Evolutionary conservation across 2,329 filamentous ascomycete genomes (phyloP).

Genomic region (Fusarium sterilihyphosum): DNA sequence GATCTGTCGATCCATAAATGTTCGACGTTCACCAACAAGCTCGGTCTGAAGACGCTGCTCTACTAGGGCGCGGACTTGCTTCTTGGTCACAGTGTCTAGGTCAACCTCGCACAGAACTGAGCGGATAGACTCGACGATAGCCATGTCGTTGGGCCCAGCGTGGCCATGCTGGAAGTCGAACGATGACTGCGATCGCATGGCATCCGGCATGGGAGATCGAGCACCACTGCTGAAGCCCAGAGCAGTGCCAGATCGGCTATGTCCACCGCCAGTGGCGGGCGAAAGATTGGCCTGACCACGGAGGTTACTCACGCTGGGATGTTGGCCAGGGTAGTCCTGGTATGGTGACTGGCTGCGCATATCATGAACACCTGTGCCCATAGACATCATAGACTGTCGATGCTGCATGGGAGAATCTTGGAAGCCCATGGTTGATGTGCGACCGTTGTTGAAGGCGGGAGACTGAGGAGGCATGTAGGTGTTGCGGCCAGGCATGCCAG

Average conservation of each 20-base stretch:
- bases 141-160: slow-evolving; percentile 78
- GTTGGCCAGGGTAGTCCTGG: slow-evolving; percentile 62
- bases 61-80: slow-evolving; percentile 89
- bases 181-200: slow-evolving; percentile 61
- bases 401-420: slow-evolving; percentile 55
- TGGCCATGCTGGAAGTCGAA: slow-evolving; percentile 70
- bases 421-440: slow-evolving; percentile 57
- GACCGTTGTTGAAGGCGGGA: slow-evolving; percentile 71
- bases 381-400: slow-evolving; percentile 78
- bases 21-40: slow-evolving; percentile 83
- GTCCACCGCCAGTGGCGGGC: slow-evolving; percentile 51
- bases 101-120: slow-evolving; percentile 87
- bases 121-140: slow-evolving; percentile 87
- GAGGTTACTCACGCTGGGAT: slow-evolving; percentile 71
- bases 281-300: slow-evolving; percentile 60
- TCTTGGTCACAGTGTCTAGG: slow-evolving; percentile 97
- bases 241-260: slow-evolving; percentile 54
- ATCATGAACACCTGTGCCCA: slow-evolving; percentile 59
- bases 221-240: slow-evolving; percentile 60
- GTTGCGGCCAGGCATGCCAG: slow-evolving; percentile 79
- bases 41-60: slow-evolving; percentile 95
- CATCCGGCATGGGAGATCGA: slow-evolving; percentile 57
- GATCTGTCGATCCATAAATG: slow-evolving; percentile 92
- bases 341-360: slow-evolving; percentile 66
- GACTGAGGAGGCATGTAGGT: slow-evolving; percentile 86